Conservation (phyloP, 768 basidiomycete species). For the Leccinum boreale region DNA sequence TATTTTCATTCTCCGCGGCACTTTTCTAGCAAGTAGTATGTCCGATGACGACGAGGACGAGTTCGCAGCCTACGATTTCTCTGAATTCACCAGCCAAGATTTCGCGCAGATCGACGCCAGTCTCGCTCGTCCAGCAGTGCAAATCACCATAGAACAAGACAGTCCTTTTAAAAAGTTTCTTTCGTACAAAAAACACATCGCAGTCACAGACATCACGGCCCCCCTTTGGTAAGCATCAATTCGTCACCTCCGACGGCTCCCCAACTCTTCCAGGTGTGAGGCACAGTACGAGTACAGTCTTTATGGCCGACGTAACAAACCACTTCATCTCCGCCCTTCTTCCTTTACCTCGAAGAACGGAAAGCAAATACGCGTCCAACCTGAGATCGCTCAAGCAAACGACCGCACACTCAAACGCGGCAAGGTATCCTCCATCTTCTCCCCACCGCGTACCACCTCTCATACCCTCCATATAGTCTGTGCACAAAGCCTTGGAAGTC, state of each 20-base stretch:
- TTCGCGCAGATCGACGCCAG: conserved; percentile 38
- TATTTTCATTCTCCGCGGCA: conserved; percentile 13
- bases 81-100: conserved; percentile 58
- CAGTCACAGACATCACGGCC: conserved; percentile 61
- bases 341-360: conserved; percentile 57
- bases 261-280: conserved; percentile 57
- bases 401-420: conserved; percentile 55
- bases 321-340: conserved; percentile 48
- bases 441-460: background rate
- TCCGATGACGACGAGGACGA: conserved; percentile 32
- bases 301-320: conserved; percentile 51
- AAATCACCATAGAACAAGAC: conserved; percentile 28
- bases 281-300: conserved; percentile 76
- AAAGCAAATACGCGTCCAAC: conserved; percentile 54
- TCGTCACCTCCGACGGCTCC: background rate
- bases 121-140: conserved; percentile 32
- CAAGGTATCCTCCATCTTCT: conserved; percentile 37
- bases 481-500: conserved; percentile 76
- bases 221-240: conserved; percentile 51
- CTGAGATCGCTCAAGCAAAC: conserved; percentile 49
- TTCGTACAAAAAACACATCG: conserved; percentile 40
- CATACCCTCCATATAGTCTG: conserved; percentile 39
- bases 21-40: conserved; percentile 15
- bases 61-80: conserved; percentile 49
- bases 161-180: conserved; percentile 45